Evolutionary conservation across 192 early-diverging fungal genomes (phyloP), one percentile per base, ranked within the genome.

Genomic region (Geosiphon pyriformis): DNA sequence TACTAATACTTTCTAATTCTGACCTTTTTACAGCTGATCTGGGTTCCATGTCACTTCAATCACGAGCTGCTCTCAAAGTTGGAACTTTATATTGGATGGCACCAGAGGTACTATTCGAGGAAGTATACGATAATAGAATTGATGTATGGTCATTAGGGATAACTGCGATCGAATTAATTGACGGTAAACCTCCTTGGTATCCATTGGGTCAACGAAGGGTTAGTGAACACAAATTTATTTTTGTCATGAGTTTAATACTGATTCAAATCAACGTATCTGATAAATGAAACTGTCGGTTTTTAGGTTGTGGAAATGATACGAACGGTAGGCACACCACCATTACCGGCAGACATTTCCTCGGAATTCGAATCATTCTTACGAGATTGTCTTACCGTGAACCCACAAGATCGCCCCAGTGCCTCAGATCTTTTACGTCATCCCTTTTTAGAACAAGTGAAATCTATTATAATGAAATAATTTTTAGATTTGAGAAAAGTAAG

Each of bases 61-160:
- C 51, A 23, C 27, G 52, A 34, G 64, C 64, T 23, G 20, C 30
- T 18, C 29, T 65, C 11, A 65, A 65, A 55, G 27, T 65, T 26
- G 64, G 64, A 11, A 65, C 64, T 52, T 55, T 65, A 55, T 65
- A 65, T 65, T 65, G 64, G 64, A 81, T 81, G 80, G 80, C 80
- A 20, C 80, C 80, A 34, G 80, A 81, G 67, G 75, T 81, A 32
- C 71, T 81, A 50, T 59, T 57, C 30, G 72, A 76, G 31, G 68
- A 80, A 52, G 61, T 61, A 53, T 81, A 81, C 52, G 68, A 68
- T 42, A 70, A 80, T 49, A 76, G 74, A 62, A 72, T 80, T 23
- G 80, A 81, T 54, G 77, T 81, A 69, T 81, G 80, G 80, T 81
- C 80, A 20, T 64, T 81, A 20, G 80, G 78, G 55, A 75, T 81